Base-by-base conservation (phyloP, 352 stramenopile species). In the Thalassiosira livingstoniorum region DNA sequence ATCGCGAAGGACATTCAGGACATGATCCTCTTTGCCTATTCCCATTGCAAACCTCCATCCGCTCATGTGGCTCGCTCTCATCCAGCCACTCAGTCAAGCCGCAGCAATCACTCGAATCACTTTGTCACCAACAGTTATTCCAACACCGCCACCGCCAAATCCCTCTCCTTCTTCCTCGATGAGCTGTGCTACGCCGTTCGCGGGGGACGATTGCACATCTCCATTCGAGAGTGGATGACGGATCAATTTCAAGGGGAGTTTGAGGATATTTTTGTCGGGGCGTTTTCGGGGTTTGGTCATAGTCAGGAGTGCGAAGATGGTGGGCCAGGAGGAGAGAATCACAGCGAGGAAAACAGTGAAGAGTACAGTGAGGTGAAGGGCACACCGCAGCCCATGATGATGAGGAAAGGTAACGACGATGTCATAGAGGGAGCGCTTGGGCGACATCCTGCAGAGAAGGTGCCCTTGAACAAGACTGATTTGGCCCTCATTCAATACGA, bases 121-220 rank as follows among this genome's bases (percentile, higher is more conserved):
- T n/a, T n/a, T n/a, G n/a, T n/a, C n/a, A n/a, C n/a, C n/a, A n/a
- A n/a, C n/a, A n/a, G n/a, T n/a, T n/a, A n/a, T n/a, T 53, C 2
- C 31, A 15, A 37, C 61, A 42, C 60, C 11, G 34, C 42, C 69
- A 60, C 21, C n/a, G 60, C 58, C 7, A n/a, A 25, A 45, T 53
- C 82, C 23, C 61, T 83, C 21, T 68, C 76, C 43, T 87, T 89
- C 35, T 47, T 91, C 5, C 71, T 88, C 21, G 78, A 91, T 42
- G 85, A 91, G 60, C 61, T 91, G 25, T 81, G 64, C 3, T 58
- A 78, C 34, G 85, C 85, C 27, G 82, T 91, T 25, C 71, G 74
- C 21, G 80, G 77, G 47, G 80, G 76, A 53, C 74, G 75, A 57
- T 51, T 91, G 11, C 34, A 69, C 23, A 23, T 27, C 34, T 27